Conservation (phyloP, 2,329 filamentous ascomycete species). For the Tolypocladium endophyticum region DNA sequence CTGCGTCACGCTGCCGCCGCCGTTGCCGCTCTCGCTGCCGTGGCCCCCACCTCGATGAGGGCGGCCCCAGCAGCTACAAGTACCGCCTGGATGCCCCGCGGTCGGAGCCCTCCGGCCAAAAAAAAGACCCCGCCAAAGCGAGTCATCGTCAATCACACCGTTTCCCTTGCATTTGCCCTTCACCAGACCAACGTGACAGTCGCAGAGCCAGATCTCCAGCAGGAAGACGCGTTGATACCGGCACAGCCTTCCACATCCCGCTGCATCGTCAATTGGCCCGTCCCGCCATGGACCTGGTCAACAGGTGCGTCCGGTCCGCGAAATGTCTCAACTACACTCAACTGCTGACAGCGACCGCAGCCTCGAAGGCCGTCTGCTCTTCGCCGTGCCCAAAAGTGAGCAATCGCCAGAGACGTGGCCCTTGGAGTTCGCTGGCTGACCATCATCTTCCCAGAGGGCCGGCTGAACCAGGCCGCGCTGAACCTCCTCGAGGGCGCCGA, state of each 20-base stretch:
- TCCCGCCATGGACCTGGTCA: conserved; percentile 37
- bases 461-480: conserved; percentile 76
- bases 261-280: background rate
- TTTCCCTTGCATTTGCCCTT: background rate
- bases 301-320: conserved; percentile 30
- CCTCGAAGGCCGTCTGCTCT: conserved; percentile 84
- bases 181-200: background rate
- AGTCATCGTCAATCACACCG: background rate
- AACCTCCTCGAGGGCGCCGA: conserved; percentile 90
- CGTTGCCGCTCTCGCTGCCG: background rate
- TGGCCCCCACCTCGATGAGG: background rate
- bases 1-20: background rate
- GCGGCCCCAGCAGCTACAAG: background rate
- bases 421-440: background rate
- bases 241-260: background rate
- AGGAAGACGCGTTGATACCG: background rate
- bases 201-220: background rate
- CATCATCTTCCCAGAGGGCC: conserved; percentile 58
- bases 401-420: background rate
- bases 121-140: conserved; percentile 11
- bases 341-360: conserved; percentile 29
- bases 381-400: conserved; percentile 97
- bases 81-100: conserved; percentile 1
- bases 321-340: background rate
- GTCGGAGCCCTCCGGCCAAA: background rate